Conservation (phyloP, 2,329 filamentous ascomycete species). For the Penicillium paneum region DNA sequence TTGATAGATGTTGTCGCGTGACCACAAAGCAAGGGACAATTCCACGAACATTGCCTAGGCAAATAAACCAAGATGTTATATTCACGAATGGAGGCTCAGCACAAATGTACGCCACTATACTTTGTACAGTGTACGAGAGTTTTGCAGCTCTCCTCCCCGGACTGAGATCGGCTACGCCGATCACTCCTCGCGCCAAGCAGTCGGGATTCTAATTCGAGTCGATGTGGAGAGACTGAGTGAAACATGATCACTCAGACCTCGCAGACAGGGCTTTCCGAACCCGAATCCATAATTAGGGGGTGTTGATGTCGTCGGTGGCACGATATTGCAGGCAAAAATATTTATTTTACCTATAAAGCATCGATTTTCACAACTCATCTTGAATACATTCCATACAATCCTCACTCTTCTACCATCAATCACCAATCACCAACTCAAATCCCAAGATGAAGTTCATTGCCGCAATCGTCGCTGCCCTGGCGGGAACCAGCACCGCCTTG, state of each 20-base stretch:
- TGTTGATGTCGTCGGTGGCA: background rate
- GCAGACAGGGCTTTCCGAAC: constrained; percentile 1
- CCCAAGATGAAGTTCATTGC: constrained; percentile 30
- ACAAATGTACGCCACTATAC: background rate
- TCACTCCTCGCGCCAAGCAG: constrained; percentile 16
- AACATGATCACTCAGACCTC: constrained; percentile 15
- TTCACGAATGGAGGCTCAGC: background rate
- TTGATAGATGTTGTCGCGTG: background rate
- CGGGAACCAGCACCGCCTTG: constrained; percentile 27
- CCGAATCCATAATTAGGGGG: constrained; percentile 9
- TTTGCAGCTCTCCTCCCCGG: background rate
- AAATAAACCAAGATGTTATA: background rate
- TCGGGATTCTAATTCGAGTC: background rate
- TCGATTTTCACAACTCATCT: background rate
- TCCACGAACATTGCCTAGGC: background rate
- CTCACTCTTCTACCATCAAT: background rate
- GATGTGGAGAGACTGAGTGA: constrained; percentile 20
- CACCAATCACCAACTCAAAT: background rate
- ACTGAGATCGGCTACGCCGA: constrained; percentile 1
- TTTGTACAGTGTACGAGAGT: background rate
- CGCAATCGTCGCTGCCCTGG: constrained; percentile 22
- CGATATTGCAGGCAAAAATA: background rate
- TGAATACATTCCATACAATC: background rate
- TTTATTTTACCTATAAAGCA: background rate
- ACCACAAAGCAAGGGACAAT: background rate